These are phyloP conservation scores for Periconia sp. DNA, from an alignment of 2,329 filamentous ascomycete genomes.

Conservation along the genomic window DNA sequence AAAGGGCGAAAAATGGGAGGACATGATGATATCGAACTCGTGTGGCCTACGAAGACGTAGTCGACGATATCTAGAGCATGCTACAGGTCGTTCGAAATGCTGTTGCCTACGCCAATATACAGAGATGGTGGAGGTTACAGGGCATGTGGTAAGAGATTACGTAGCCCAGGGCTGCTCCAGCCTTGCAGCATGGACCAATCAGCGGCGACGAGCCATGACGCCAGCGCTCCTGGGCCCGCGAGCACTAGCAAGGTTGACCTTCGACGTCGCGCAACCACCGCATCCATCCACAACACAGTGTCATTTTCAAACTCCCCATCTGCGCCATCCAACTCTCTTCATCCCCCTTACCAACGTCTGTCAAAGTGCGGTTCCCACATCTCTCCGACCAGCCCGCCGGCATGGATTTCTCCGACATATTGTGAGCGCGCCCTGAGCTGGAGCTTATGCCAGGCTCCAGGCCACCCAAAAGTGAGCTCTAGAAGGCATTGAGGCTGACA, in stretches of 20 bases:
- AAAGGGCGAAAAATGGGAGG: too few species aligned
- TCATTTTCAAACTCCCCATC: conserved; percentile 8
- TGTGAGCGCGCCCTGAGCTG: conserved; percentile 66
- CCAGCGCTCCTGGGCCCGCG: conserved; percentile 4
- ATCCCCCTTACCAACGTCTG: conserved; percentile 7
- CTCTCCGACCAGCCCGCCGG: conserved; percentile 32
- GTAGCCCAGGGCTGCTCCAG: too few species aligned
- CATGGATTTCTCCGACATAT: conserved; percentile 93
- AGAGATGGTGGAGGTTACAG: background rate
- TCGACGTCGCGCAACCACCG: conserved; percentile 7
- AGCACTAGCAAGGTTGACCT: conserved; percentile 2
- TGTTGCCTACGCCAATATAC: background rate
- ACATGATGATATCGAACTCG: too few species aligned
- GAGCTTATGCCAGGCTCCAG: conserved; percentile 25
- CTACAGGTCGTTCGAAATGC: too few species aligned
- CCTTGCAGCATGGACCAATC: too few species aligned
- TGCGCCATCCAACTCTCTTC: conserved; percentile 6
- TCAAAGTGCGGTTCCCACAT: conserved; percentile 43
- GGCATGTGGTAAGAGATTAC: too few species aligned
- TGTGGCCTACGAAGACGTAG: too few species aligned
- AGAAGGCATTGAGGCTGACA: conserved; percentile 16
- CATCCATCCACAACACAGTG: conserved; percentile 10
- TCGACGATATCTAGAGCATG: too few species aligned
- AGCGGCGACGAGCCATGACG: conserved; percentile 2
- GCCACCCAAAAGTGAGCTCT: background rate